Base-by-base conservation (phyloP, 495 filamentous ascomycete species). In the Penicillium arizonense region DNA sequence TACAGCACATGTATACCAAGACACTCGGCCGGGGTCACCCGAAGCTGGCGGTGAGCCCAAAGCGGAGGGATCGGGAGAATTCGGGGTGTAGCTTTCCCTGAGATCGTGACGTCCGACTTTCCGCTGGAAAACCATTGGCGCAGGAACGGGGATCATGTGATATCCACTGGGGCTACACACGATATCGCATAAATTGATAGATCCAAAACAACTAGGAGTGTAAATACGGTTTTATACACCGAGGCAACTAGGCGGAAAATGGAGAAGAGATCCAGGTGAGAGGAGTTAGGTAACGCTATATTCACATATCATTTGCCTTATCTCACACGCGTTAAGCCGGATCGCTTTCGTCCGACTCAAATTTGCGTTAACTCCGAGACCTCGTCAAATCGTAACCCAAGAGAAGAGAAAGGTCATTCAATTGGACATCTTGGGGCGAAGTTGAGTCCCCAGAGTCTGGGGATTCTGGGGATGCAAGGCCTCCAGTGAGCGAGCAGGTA, bases 21-120 rank as follows among this genome's bases (percentile, higher is more conserved):
- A 20, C 13, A 50, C 18, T n/a, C 3, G 14, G 32, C 57, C 62
- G 49, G 20, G 20, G 61, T 59, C 35, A 42, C 53, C 68, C 66
- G 68, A 68, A 2, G 33, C n/a, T 54, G 50, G 47, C 46, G 71
- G 71, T 74, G 71, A 74, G 64, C 71, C 69, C 18, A 70, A 74
- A 68, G 63, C 55, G 62, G 69, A 57, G 14, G 21, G 11, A 21
- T 58, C 64, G 69, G 66, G 54, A 56, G 44, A 63, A 58, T 13
- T 33, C 67, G 71, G 69, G 44, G 13, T 21, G 13, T 11, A n/a
- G 28, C 10, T 9, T 24, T 21, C 16, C 30, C 45, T 7, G 10
- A 33, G 32, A 2, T 14, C 16, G 26, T 47, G 44, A 37, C 44
- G 63, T 63, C 56, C 66, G 58, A 63, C 52, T 44, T 56, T 58